Evolutionary conservation across 371 early-diverging fungal species (phyloP).

Genomic region (Lichtheimia corymbifera): DNA sequence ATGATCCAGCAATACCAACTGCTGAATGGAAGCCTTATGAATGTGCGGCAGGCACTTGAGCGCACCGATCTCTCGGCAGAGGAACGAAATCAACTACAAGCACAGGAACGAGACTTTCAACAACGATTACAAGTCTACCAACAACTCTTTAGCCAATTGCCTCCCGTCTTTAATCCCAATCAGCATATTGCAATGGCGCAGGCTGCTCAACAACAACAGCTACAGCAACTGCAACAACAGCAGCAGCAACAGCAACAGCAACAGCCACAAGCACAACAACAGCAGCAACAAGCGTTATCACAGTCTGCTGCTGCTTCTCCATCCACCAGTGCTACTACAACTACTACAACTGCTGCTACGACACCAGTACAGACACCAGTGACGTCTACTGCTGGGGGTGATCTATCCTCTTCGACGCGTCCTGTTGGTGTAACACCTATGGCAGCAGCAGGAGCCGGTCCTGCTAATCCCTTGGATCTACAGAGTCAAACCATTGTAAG

Average conservation of each 20-base stretch:
- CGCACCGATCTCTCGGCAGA: constrained; percentile 34
- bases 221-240: not conserved
- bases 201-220: not conserved
- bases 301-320: not conserved
- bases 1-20: constrained; percentile 10
- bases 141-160: not conserved
- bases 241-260: constrained; percentile 5
- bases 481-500: constrained; percentile 77
- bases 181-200: constrained; percentile 6
- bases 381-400: constrained; percentile 10
- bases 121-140: constrained; percentile 18
- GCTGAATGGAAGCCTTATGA: constrained; percentile 10
- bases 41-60: constrained; percentile 34
- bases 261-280: constrained; percentile 15
- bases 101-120: constrained; percentile 21
- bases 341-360: constrained; percentile 13
- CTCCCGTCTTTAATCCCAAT: constrained; percentile 7
- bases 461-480: constrained; percentile 70
- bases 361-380: constrained; percentile 7
- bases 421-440: not conserved
- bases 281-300: not conserved
- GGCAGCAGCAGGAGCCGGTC: constrained; percentile 28
- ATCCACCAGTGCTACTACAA: not conserved
- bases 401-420: constrained; percentile 1
- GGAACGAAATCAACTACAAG: constrained; percentile 28